Base-by-base conservation (phyloP, 2,329 filamentous ascomycete genomes). In the Cladosporium sp. region DNA sequence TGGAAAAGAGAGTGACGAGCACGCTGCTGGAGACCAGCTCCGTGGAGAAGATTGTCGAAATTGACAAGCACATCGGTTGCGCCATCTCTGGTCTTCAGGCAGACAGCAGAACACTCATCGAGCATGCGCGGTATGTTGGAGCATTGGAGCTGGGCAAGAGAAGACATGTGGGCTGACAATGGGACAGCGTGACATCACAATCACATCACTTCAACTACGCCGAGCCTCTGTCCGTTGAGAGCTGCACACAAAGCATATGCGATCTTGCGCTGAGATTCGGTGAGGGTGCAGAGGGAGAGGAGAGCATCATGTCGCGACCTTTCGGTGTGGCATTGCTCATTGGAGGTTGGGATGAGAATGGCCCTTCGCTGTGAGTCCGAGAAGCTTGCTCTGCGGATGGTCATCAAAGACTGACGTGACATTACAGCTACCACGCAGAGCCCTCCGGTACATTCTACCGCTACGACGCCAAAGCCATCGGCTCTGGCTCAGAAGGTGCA, bases 21-120 rank as follows among this genome's bases (percentile, higher is more conserved):
- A 95, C 93, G 61, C 88, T 99, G 62, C 90, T 99, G 70, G 94
- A 97, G 78, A 96, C 94, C 32, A 96, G 90, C 47, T 97, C 92
- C 39, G 94, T 99, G 70, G 94, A 99, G 78, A 99, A 99, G 85
- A 97, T 99, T 70, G 93, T 99, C 75, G 94, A 99, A 77, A 97
- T 99, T 75, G 94, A 99, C 80, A 86, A 90, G 73, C 94, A 99
- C 80, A 97, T 99, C 69, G 94, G 94, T 70, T 97, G 94, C 78
- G 94, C 94, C 78, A 99, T 99, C 92, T 94, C 89, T 36, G 94
- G 94, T 47, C 84, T 99, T 64, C 94, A 99, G 81, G 94, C 94
- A 70, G 94, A 99, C 75, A 94, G 94, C 62, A 89, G 94, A 71
- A 94, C 89, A 77, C 96, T 99, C 89, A 86, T 99, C 64, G 94